phyloP scores from a whole-genome alignment of 2,329 filamentous ascomycete genomes.

The Aspergillus sp. region DNA sequence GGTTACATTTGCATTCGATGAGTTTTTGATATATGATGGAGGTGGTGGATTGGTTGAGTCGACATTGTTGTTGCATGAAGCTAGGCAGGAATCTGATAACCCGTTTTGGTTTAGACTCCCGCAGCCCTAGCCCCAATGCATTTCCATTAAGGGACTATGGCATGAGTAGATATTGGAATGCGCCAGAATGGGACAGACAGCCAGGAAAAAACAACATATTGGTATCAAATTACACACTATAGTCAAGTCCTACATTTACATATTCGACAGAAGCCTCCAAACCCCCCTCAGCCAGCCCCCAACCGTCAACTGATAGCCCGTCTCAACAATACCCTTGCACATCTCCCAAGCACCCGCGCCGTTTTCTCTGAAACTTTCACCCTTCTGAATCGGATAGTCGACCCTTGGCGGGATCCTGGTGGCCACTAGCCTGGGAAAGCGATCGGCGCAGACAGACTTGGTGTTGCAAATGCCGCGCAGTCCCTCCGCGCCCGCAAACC shows the following conservation, averaged over 20 bases:
- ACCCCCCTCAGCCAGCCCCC: conserved; percentile 32
- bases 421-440: conserved; percentile 43
- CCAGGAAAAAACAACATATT: no score
- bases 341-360: conserved; percentile 55
- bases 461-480: conserved; percentile 74
- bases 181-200: no score
- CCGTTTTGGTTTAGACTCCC: no score
- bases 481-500: conserved; percentile 87
- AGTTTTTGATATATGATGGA: no score
- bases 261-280: conserved; percentile 28
- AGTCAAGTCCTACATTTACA: conserved; percentile 14
- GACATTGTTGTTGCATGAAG: no score
- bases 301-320: conserved; percentile 37
- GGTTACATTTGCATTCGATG: no score
- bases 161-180: no score
- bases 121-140: no score
- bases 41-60: no score
- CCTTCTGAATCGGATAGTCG: conserved; percentile 67
- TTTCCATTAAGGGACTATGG: no score
- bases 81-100: no score
- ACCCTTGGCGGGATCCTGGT: conserved; percentile 74
- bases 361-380: conserved; percentile 40
- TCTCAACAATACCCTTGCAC: conserved; percentile 37
- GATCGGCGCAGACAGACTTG: conserved; percentile 80
- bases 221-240: conserved; percentile 3